A percentile compares a stretch with the other conserved stretches of the same genome.
These are phyloP conservation scores for Emydomyces testavorans DNA, from an alignment of 2,329 filamentous ascomycete genomes.

Conservation along the genomic window DNA sequence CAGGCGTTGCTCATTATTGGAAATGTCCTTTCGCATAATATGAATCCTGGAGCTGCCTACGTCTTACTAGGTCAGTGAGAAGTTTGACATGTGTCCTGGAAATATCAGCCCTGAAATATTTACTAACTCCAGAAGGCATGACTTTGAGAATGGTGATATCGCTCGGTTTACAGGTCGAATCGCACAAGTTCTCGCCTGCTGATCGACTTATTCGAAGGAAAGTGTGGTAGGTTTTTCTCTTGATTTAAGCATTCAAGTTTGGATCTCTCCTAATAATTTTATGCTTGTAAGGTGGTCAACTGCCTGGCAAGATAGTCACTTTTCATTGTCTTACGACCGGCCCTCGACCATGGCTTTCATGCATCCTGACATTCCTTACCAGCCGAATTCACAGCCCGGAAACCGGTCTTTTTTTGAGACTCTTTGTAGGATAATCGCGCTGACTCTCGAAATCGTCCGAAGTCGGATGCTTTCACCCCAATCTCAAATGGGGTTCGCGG, in stretches of 20 bases:
- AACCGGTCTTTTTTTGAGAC: conserved; percentile 47
- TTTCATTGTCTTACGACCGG: conserved; percentile 53
- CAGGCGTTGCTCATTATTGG: conserved; percentile 52
- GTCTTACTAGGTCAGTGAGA: conserved; percentile 40
- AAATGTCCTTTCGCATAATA: conserved; percentile 51
- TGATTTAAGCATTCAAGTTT: not conserved
- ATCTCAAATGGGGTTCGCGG: conserved; percentile 42
- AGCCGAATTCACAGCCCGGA: conserved; percentile 38
- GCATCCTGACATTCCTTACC: conserved; percentile 41
- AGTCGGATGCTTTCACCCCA: conserved; percentile 45
- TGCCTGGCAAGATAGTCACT: conserved; percentile 53
- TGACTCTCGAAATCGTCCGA: conserved; percentile 47
- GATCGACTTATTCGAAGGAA: conserved; percentile 38
- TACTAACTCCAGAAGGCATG: conserved; percentile 33
- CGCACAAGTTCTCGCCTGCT: conserved; percentile 41
- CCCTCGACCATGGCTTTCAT: conserved; percentile 45
- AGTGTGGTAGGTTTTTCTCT: conserved; percentile 31
- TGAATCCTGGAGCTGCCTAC: conserved; percentile 55
- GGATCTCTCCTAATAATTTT: not conserved
- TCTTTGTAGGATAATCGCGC: conserved; percentile 44
- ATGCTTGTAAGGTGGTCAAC: conserved; percentile 44
- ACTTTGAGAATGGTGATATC: conserved; percentile 51
- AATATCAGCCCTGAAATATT: not conserved
- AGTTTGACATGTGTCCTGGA: not conserved
- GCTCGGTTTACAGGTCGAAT: conserved; percentile 49